Percentiles rank a stretch among this genome's conserved stretches.
Conservation (phyloP, 2,329 filamentous ascomycete genomes). For the Colletotrichum sp. region DNA sequence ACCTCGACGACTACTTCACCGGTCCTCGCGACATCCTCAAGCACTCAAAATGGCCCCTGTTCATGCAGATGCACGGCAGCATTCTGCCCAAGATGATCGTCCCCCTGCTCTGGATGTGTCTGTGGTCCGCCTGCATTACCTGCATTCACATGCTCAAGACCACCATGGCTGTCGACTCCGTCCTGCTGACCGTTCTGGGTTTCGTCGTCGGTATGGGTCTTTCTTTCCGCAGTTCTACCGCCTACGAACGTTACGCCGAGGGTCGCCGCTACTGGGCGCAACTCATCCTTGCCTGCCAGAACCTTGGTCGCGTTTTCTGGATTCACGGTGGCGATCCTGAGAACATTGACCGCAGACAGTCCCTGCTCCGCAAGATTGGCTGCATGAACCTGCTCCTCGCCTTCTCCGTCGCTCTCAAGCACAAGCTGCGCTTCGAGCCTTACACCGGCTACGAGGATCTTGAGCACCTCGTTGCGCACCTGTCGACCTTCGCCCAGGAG, state of each 20-base stretch:
- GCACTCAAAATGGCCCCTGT: conserved; percentile 79
- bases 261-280: conserved; percentile 69
- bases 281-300: conserved; percentile 66
- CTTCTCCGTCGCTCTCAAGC: conserved; percentile 80
- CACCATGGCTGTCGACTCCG: conserved; percentile 42
- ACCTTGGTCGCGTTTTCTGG: conserved; percentile 83
- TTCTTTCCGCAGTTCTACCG: conserved; percentile 78
- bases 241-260: conserved; percentile 75
- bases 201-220: conserved; percentile 82
- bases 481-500: conserved; percentile 75
- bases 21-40: conserved; percentile 73
- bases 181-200: conserved; percentile 78
- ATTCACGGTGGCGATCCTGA: conserved; percentile 71
- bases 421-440: conserved; percentile 84
- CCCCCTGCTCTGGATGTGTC: conserved; percentile 65
- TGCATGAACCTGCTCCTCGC: conserved; percentile 80
- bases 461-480: conserved; percentile 69
- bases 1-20: conserved; percentile 67
- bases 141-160: conserved; percentile 53
- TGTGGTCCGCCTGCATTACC: conserved; percentile 72
- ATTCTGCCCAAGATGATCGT: conserved; percentile 77
- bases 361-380: conserved; percentile 73
- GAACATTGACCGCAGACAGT: conserved; percentile 61
- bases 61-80: conserved; percentile 78
- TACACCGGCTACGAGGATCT: conserved; percentile 80